A percentile compares a stretch with the other conserved stretches of the same genome.
phyloP scores from a whole-genome alignment of 768 basidiomycete genomes.

The Chiua virens region DNA sequence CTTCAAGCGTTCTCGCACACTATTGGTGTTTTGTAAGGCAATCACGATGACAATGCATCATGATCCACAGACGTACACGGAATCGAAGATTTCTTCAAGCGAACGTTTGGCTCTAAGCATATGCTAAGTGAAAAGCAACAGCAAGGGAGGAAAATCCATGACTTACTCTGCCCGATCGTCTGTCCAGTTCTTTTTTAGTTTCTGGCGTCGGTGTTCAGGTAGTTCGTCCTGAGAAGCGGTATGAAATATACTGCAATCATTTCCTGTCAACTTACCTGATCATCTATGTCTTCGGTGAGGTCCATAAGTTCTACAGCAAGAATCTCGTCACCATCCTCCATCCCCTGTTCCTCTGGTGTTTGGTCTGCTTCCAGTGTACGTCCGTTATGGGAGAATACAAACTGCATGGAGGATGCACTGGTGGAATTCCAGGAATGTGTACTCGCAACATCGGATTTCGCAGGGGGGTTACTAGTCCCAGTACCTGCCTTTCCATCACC shows the following conservation, averaged over 20 bases:
- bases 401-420: slow-evolving; percentile 58
- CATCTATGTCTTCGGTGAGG: slow-evolving; percentile 70
- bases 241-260: not conserved
- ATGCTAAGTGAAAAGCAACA: not conserved
- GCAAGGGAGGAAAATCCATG: slow-evolving; percentile 5
- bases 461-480: slow-evolving; percentile 44
- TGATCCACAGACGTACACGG: slow-evolving; percentile 57
- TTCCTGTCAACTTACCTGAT: slow-evolving; percentile 49
- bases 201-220: slow-evolving; percentile 62
- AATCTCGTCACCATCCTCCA: slow-evolving; percentile 89
- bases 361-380: slow-evolving; percentile 76
- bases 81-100: slow-evolving; percentile 82
- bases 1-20: slow-evolving; percentile 83
- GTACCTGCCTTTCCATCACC: slow-evolving; percentile 32
- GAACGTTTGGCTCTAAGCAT: slow-evolving; percentile 63
- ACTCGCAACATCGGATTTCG: slow-evolving; percentile 51
- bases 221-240: slow-evolving; percentile 54
- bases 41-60: not conserved
- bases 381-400: slow-evolving; percentile 84
- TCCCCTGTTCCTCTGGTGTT: slow-evolving; percentile 82
- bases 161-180: slow-evolving; percentile 73
- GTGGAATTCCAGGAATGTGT: slow-evolving; percentile 42
- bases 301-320: slow-evolving; percentile 90
- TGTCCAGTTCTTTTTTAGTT: slow-evolving; percentile 80
- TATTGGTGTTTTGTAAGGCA: slow-evolving; percentile 29